These are phyloP conservation scores for Vanrija humicola DNA, from an alignment of 1,284 basidiomycete genomes.

Conservation along the genomic window DNA sequence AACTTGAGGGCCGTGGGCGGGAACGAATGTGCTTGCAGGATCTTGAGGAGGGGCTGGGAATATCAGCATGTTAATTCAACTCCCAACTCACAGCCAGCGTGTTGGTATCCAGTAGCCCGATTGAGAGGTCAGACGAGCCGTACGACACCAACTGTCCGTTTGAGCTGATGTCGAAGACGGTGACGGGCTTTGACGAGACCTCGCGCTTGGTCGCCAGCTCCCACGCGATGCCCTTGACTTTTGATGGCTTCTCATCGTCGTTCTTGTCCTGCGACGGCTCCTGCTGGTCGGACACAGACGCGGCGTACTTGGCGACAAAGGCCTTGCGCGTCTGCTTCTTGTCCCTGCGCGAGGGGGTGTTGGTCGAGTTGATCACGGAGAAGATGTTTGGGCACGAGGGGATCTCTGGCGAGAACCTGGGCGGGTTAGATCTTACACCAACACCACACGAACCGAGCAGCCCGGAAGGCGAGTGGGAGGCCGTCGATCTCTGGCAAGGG, in stretches of 20 bases:
- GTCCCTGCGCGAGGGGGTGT: conserved; percentile 26
- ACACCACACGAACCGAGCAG: conserved; percentile 57
- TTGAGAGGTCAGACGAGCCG: conserved; percentile 80
- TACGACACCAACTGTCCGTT: conserved; percentile 79
- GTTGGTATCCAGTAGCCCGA: conserved; percentile 77
- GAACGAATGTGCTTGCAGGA: conserved; percentile 92
- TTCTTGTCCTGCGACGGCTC: conserved; percentile 51
- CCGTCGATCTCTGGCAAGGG: conserved; percentile 38
- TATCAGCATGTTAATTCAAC: background rate
- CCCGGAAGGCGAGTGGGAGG: conserved; percentile 61
- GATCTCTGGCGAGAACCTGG: background rate
- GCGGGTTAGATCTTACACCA: background rate
- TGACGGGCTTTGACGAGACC: conserved; percentile 70
- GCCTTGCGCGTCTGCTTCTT: conserved; percentile 29
- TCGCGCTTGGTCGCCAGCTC: conserved; percentile 46
- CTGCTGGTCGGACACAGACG: conserved; percentile 49
- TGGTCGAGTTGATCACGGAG: conserved; percentile 66
- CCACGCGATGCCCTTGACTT: conserved; percentile 28
- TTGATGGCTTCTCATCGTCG: conserved; percentile 11
- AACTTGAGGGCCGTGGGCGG: conserved; percentile 86
- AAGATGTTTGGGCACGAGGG: conserved; percentile 1
- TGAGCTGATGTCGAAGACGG: conserved; percentile 83
- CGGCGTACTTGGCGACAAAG: conserved; percentile 36
- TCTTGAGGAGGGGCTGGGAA: conserved; percentile 71
- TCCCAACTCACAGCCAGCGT: conserved; percentile 69